Base-by-base conservation (phyloP, 1,284 basidiomycete species). In the Malassezia yamatoensis region DNA sequence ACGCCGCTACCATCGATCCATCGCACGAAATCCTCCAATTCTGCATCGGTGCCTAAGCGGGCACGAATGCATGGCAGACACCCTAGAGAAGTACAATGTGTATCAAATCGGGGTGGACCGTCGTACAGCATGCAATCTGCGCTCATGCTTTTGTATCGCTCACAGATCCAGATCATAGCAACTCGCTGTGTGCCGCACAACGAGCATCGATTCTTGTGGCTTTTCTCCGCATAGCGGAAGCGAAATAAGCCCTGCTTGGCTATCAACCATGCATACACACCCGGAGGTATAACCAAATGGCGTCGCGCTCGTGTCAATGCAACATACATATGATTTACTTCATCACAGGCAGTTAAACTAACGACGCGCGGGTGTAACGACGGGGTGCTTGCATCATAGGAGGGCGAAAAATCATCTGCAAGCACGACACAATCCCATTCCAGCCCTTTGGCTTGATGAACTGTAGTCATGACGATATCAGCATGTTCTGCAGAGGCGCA, bases 391-490 rank as follows among this genome's bases (percentile, higher is more conserved):
- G 40, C 33, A 13, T 64, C 59, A 6, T 61, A 41, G 13, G 54
- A 40, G 2, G 68, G 68, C 13, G 64, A 60, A 21, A 70, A 70
- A 40, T 70, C 68, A 45, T 68, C 63, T 13, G 64, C 62, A 18
- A 70, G 60, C 16, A 62, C 44, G 10, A 70, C 68, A 13, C 58
- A 41, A 42, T 70, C 65, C 68, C 68, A 70, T 37, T 70, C 68
- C 16, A 70, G 61, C 21, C 68, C 68, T 41, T 70, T 70, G 7
- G 66, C 65, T 50, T 70, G 68, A 32, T 70, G 68, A 13, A 67
- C 65, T 18, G 68, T 70, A 6, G 66, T 63, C 24, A 70, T 50
- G 6, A 70, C 55, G 13, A 70, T 57, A 1, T 56, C 53, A 0
- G 68, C 68, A 0, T 44, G 54, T 2, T 54, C 51, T 36, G 67